Base-by-base conservation (phyloP, 352 stramenopile species). In the Phytopythium montanum region DNA sequence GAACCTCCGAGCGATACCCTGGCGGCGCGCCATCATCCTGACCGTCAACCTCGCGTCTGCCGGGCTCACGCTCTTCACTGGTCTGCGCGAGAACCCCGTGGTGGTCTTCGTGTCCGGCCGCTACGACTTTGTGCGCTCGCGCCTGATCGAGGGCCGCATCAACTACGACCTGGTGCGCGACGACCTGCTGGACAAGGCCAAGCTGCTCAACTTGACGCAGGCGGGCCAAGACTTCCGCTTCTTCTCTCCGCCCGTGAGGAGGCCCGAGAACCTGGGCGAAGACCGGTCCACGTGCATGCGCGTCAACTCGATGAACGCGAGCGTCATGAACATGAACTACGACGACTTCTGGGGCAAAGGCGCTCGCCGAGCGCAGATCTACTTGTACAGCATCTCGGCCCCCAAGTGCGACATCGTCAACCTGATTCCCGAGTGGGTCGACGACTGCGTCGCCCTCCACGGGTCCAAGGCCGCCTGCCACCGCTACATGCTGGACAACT, bases 41-140 rank as follows among this genome's bases (percentile, higher is more conserved):
- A 5, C 28, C 19, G 28, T 54, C 16, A 54, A 54, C 48, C 16
- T 54, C 28, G 48, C 48, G 26, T 54, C 48, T 19, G 48, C 48
- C 19, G 28, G 10, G 18, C 48, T 54, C 31, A 54, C 48, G 48
- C 28, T 54, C 18, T 29, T 54, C 48, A 54, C 48, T 44, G 77
- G 77, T 28, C 56, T 87, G n/a, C 73, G 64, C 6, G 77, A 87
- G 61, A 87, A 87, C 59, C 75, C 77, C 0, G 34, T 87, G 14
- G 51, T 84, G 21, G 71, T 84, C 16, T 61, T 73, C 13, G 34
- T 77, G 21, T 70, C 73, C 0, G 71, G 75, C 16, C 64, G 65
- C 7, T 87, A 87, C 63, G 69, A 81, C 39, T 56, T 68, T 25
- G 70, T 85, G 39, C 72, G 75, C 44, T 63, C 70, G 18, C 68